Conservation (phyloP, 768 basidiomycete genomes). For the Termitomyces eurrhizus region DNA sequence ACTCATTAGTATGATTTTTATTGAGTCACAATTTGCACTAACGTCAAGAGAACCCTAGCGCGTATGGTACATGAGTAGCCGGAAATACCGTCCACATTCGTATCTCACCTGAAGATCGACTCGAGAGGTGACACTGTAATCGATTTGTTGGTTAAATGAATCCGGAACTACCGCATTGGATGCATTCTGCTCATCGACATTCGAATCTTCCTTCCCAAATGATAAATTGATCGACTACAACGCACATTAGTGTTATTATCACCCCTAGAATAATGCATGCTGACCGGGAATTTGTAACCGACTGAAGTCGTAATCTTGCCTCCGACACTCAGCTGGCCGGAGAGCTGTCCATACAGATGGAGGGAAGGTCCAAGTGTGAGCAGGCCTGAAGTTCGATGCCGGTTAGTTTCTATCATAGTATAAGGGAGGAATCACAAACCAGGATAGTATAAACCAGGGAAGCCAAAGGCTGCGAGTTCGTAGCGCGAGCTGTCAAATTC, state of each 20-base stretch:
- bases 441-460: conserved; percentile 2
- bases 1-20: not conserved
- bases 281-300: conserved; percentile 1
- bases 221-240: not conserved
- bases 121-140: not conserved
- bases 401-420: not conserved
- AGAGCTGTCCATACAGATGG: not conserved
- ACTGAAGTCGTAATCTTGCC: not conserved
- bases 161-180: not conserved
- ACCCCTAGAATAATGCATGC: not conserved
- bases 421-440: not conserved
- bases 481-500: not conserved
- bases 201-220: not conserved
- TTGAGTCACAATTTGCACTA: not conserved
- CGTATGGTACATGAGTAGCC: not conserved
- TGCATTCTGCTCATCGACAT: not conserved
- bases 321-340: not conserved
- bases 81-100: not conserved
- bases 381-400: not conserved
- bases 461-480: conserved; percentile 3
- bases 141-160: not conserved
- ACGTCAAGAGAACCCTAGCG: not conserved
- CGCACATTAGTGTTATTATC: not conserved
- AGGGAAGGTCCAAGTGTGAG: conserved; percentile 2
- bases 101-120: not conserved